A percentile compares a stretch with the other conserved stretches of the same genome.
Conservation (phyloP, 768 basidiomycete species). For the Exidia glandulosa region DNA sequence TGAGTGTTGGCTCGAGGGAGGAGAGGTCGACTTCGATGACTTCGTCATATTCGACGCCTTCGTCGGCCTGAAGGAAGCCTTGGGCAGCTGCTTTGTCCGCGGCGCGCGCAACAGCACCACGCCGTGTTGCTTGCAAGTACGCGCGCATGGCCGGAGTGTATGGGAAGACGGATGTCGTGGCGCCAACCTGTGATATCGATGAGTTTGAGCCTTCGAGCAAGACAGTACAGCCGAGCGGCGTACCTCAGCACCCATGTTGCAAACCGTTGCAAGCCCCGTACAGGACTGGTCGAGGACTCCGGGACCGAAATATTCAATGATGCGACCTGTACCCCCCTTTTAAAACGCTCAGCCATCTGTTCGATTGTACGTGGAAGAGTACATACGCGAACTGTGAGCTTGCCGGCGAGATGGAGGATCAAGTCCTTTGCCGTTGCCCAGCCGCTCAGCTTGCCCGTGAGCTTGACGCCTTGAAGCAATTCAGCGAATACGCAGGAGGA, state of each 20-base stretch:
- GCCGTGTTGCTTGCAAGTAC: slow-evolving; percentile 84
- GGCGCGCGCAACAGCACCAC: slow-evolving; percentile 72
- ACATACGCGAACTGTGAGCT: slow-evolving; percentile 81
- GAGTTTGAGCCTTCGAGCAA: not conserved
- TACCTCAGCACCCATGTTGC: slow-evolving; percentile 95
- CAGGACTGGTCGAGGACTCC: slow-evolving; percentile 85
- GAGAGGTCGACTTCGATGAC: slow-evolving; percentile 89
- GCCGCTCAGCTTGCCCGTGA: slow-evolving; percentile 76
- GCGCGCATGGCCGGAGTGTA: slow-evolving; percentile 83
- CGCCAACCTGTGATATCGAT: slow-evolving; percentile 51
- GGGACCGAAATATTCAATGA: slow-evolving; percentile 94
- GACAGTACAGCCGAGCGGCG: too few species aligned
- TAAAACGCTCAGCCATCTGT: slow-evolving; percentile 1
- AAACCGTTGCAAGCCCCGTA: slow-evolving; percentile 89
- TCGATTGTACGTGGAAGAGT: not conserved
- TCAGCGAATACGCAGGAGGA: not conserved
- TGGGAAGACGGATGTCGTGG: slow-evolving; percentile 97
- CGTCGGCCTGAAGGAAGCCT: slow-evolving; percentile 76
- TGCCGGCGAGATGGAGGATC: slow-evolving; percentile 88
- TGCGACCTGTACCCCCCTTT: slow-evolving; percentile 90
- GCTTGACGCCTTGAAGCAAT: slow-evolving; percentile 54
- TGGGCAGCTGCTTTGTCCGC: slow-evolving; percentile 72
- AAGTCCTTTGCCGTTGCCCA: slow-evolving; percentile 97
- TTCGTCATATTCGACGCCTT: slow-evolving; percentile 88
- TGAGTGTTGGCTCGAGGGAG: slow-evolving; percentile 81